Base-by-base conservation (phyloP, 768 basidiomycete species). In the Lactarius indigo region DNA sequence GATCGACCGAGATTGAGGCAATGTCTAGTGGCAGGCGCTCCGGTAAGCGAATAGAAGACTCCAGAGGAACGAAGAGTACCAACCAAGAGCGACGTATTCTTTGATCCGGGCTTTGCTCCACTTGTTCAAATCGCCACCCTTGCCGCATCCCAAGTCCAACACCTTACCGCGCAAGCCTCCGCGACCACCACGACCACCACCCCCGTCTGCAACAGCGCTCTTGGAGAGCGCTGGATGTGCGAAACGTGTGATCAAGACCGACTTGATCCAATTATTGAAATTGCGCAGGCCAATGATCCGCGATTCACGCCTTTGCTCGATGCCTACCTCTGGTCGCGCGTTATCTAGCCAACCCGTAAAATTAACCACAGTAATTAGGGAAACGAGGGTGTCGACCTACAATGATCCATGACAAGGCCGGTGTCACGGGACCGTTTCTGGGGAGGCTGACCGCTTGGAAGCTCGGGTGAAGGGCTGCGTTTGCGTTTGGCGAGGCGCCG, bases 191-290 rank as follows among this genome's bases (percentile, higher is more conserved):
- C 64, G 79, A 72, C 47, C 72, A 64, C 31, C 72, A 65, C 31
- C 72, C 64, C 55, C 69, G 56, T 57, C 72, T 52, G 57, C 68
- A 37, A 64, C 61, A 52, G 61, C 28, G 39, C 57, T 64, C 31
- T 65, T 64, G 35, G 57, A 74, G 68, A 94, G 81, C 37, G 81
- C 87, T 3, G 90, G 88, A 74, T 89, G 87, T 1, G 90, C 91
- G 73, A 92, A 97, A 61, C 91, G 91, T 10, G 90, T 88, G 74
- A 99, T 97, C 68, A 98, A 83, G 20, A 98, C 96, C 12, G 94
- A 94, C 77, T 99, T 99, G 72, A 98, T 90, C 97, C 97, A 99
- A 79, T 99, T 99, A 79, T 99, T 99, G 80, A 98, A 99, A 75
- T 85, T 90, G 77, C 97, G 98, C 63, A 99, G 85, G 42, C 97